phyloP scores from a whole-genome alignment of 2,329 filamentous ascomycete genomes.

The Pseudogymnoascus sp. region DNA sequence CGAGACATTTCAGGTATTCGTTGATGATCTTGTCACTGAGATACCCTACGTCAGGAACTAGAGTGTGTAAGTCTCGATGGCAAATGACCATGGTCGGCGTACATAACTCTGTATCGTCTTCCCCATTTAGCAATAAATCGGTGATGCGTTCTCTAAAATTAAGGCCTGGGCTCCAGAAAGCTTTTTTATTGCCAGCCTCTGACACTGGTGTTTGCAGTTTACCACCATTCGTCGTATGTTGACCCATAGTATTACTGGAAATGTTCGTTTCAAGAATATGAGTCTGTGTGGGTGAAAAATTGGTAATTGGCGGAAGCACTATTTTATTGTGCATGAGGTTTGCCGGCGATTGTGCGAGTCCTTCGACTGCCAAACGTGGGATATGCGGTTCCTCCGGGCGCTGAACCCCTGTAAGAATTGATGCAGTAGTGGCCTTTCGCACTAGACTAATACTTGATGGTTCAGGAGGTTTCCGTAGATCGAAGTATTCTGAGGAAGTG shows the following conservation, averaged over 20 bases:
- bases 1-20: not conserved
- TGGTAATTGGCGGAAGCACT: not conserved
- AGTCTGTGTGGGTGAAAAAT: not conserved
- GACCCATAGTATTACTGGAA: too few relatives aligned
- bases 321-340: not conserved
- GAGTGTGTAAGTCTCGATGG: not conserved
- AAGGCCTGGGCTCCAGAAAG: not conserved
- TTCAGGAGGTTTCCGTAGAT: not conserved
- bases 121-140: not conserved
- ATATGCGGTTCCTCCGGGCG: not conserved
- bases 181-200: not conserved
- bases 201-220: too few relatives aligned
- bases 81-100: not conserved
- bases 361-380: not conserved
- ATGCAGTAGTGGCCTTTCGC: not conserved
- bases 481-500: too few relatives aligned
- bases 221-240: too few relatives aligned
- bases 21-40: not conserved
- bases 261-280: too few relatives aligned
- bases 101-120: not conserved
- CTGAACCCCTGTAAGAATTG: not conserved
- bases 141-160: not conserved
- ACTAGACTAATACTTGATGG: not conserved
- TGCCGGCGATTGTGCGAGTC: not conserved
- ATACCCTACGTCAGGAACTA: not conserved